A percentile compares a stretch with the other conserved stretches of the same genome.
phyloP scores from a whole-genome alignment of 78 protist genomes.

The Dictyostelium brefeldianum region DNA sequence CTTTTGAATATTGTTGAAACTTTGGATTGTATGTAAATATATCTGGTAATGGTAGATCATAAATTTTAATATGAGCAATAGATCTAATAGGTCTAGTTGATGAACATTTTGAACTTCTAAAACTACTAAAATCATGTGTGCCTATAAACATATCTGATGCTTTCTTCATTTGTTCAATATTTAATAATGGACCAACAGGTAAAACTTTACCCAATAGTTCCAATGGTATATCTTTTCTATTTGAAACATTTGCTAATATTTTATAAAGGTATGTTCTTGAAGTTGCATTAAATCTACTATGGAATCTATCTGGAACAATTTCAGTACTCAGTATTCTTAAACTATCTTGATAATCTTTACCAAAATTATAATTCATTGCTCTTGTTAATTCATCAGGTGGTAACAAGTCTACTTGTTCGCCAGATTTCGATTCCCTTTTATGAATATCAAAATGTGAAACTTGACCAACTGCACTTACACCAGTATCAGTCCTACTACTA shows the following conservation, averaged over 20 bases:
- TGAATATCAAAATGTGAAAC: conserved; percentile 52
- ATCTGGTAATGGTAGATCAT: conserved; percentile 22
- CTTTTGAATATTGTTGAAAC: background rate
- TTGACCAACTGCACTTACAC: conserved; percentile 50
- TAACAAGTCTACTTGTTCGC: conserved; percentile 9
- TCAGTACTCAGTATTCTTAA: conserved; percentile 24
- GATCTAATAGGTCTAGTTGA: conserved; percentile 30
- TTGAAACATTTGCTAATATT: background rate
- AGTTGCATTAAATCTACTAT: conserved; percentile 28
- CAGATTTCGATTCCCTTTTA: background rate
- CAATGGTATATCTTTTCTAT: conserved; percentile 34
- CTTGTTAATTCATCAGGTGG: conserved; percentile 21
- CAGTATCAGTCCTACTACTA: conserved; percentile 50
- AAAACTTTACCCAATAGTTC: conserved; percentile 20
- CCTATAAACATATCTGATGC: background rate
- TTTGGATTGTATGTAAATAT: background rate
- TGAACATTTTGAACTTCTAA: conserved; percentile 57
- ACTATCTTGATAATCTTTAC: background rate
- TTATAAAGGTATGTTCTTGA: conserved; percentile 59
- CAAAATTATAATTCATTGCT: conserved; percentile 45
- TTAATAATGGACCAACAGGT: background rate
- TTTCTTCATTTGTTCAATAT: conserved; percentile 27
- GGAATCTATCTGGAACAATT: conserved; percentile 32
- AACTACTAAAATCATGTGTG: conserved; percentile 43
- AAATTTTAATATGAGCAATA: conserved; percentile 7